Percentiles rank a stretch among this genome's conserved stretches.
Conservation (phyloP, 1,139 yeast species). For the Pichia sp. region DNA sequence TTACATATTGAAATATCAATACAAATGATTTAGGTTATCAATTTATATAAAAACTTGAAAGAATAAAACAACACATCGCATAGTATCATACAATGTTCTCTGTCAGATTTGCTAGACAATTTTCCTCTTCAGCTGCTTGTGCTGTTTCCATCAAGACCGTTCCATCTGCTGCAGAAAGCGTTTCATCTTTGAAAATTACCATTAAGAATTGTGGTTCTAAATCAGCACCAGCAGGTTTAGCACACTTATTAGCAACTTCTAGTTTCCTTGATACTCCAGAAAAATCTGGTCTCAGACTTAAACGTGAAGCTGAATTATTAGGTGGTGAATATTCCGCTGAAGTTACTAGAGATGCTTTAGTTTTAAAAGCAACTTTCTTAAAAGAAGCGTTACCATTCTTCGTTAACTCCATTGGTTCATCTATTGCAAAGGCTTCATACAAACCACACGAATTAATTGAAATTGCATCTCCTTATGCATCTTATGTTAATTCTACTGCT, state of each 20-base stretch:
- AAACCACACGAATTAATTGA: constrained; percentile 80
- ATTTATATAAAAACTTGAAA: too few relatives aligned
- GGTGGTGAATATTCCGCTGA: constrained; percentile 73
- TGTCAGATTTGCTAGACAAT: constrained; percentile 15
- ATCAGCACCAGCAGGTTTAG: constrained; percentile 60
- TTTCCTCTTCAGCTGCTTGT: constrained; percentile 17
- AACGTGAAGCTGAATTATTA: constrained; percentile 89
- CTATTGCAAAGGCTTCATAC: constrained; percentile 65
- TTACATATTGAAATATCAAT: too few relatives aligned
- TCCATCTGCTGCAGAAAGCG: constrained; percentile 33
- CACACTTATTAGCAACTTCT: constrained; percentile 82
- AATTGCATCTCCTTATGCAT: constrained; percentile 74
- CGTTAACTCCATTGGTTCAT: constrained; percentile 80
- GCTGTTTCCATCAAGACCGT: constrained; percentile 39
- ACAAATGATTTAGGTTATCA: too few relatives aligned
- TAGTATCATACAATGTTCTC: constrained; percentile 11
- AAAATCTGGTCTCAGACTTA: constrained; percentile 86
- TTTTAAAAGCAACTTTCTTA: constrained; percentile 75
- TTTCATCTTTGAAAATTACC: constrained; percentile 61
- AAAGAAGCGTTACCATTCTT: constrained; percentile 87
- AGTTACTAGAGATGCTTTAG: constrained; percentile 79
- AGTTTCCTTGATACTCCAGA: constrained; percentile 77
- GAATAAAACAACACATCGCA: not conserved
- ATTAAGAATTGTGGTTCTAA: constrained; percentile 89
- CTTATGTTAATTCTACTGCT: constrained; percentile 48